These are phyloP conservation scores for Mycena latifolia DNA, from an alignment of 768 basidiomycete genomes.

Conservation along the genomic window DNA sequence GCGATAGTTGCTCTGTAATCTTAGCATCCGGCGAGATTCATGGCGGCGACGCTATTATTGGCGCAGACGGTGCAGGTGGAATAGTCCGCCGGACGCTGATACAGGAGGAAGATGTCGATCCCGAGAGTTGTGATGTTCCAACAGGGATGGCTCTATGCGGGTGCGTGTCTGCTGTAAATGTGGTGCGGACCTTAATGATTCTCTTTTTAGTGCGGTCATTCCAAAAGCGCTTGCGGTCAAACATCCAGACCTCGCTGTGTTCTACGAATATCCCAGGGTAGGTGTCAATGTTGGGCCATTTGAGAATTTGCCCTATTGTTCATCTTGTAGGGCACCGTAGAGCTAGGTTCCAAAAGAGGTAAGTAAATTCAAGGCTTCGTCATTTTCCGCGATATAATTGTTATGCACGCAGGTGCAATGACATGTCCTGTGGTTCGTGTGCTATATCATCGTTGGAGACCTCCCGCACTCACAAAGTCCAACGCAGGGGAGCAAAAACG, in stretches of 20 bases:
- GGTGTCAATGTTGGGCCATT: too few species aligned
- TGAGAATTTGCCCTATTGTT: too few species aligned
- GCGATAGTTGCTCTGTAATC: constrained; percentile 12
- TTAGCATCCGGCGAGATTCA: constrained; percentile 15
- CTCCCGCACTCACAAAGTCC: neutral
- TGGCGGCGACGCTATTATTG: constrained; percentile 19
- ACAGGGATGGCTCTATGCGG: constrained; percentile 14
- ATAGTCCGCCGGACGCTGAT: constrained; percentile 5
- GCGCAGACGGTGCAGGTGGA: constrained; percentile 22
- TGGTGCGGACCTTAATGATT: too few species aligned
- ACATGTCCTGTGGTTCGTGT: neutral
- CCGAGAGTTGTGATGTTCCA: neutral
- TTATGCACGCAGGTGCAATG: constrained; percentile 4
- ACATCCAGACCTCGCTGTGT: neutral
- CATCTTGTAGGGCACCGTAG: neutral
- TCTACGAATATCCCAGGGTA: constrained; percentile 9
- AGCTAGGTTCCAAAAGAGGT: too few species aligned
- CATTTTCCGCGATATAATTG: too few species aligned
- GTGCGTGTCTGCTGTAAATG: too few species aligned
- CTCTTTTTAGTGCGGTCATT: neutral
- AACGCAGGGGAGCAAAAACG: constrained; percentile 12
- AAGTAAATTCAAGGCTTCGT: too few species aligned
- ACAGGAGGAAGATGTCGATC: neutral
- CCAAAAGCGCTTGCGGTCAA: constrained; percentile 1
- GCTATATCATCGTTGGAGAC: neutral